Evolutionary conservation across 306 rosid species (phyloP).

Genomic region (Rosa rugosa): DNA sequence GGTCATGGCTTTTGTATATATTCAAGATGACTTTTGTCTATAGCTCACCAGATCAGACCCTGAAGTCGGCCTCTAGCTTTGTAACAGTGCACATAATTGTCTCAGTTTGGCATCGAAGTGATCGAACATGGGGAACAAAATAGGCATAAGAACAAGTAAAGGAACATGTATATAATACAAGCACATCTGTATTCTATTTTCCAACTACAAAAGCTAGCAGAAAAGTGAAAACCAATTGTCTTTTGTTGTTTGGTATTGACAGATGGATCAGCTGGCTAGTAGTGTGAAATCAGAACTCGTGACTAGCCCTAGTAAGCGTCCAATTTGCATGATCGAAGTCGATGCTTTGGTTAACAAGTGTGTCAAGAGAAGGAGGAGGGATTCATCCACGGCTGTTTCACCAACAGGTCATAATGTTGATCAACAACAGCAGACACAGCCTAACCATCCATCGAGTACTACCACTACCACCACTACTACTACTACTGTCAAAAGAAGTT

Average conservation of each 20-base stretch:
- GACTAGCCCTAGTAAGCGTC: constrained; percentile 28
- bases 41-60: constrained; percentile 12
- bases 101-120: constrained; percentile 29
- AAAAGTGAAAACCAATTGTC: constrained; percentile 8
- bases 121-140: constrained; percentile 46
- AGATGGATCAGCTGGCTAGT: constrained; percentile 40
- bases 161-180: constrained; percentile 19
- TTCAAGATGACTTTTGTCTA: background rate
- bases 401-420: constrained; percentile 26
- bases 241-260: constrained; percentile 18
- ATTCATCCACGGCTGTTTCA: constrained; percentile 22
- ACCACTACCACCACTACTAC: constrained; percentile 17
- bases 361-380: constrained; percentile 54
- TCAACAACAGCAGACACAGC: constrained; percentile 31
- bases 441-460: constrained; percentile 25
- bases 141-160: constrained; percentile 31
- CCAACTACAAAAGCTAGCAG: constrained; percentile 20
- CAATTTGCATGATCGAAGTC: constrained; percentile 40
- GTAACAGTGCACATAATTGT: constrained; percentile 33
- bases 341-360: constrained; percentile 34
- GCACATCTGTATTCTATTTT: constrained; percentile 13
- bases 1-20: background rate
- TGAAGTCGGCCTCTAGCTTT: background rate
- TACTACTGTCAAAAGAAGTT: constrained; percentile 40
- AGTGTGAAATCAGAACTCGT: constrained; percentile 41